These are phyloP conservation scores for Zygnema circumcarinatum DNA, from an alignment of 139 green algal species.

Conservation along the genomic window DNA sequence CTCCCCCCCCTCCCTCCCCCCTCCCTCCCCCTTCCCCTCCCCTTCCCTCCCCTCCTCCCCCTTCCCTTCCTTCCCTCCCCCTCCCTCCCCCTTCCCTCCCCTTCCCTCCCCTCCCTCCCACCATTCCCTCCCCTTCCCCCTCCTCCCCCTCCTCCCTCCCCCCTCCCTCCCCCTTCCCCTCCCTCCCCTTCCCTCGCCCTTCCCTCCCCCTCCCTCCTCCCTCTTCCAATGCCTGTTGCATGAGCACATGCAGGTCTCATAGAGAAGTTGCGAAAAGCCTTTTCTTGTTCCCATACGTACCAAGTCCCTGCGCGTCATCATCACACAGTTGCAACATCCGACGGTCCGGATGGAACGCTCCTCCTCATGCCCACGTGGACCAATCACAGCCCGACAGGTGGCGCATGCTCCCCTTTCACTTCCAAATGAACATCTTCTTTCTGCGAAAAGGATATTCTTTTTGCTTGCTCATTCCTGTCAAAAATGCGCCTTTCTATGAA, in stretches of 20 bases:
- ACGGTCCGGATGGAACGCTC: neutral
- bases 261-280: neutral
- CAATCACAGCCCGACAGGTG: neutral
- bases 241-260: neutral
- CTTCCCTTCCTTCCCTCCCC: neutral
- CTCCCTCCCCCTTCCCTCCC: neutral
- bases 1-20: neutral
- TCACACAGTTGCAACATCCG: neutral
- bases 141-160: neutral
- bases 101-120: neutral
- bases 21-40: neutral
- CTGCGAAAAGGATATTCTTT: too few species aligned
- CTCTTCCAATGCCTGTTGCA: neutral
- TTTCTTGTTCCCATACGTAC: neutral
- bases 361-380: slow-evolving; percentile 19
- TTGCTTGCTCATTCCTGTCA: too few species aligned
- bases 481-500: too few species aligned
- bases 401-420: neutral
- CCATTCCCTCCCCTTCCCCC: too few species aligned
- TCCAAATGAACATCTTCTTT: too few species aligned
- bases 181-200: neutral
- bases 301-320: neutral
- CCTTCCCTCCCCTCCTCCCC: neutral
- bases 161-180: neutral
- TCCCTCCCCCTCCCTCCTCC: neutral